phyloP scores from a whole-genome alignment of 2,329 filamentous ascomycete genomes.

The Septoria petroselini region DNA sequence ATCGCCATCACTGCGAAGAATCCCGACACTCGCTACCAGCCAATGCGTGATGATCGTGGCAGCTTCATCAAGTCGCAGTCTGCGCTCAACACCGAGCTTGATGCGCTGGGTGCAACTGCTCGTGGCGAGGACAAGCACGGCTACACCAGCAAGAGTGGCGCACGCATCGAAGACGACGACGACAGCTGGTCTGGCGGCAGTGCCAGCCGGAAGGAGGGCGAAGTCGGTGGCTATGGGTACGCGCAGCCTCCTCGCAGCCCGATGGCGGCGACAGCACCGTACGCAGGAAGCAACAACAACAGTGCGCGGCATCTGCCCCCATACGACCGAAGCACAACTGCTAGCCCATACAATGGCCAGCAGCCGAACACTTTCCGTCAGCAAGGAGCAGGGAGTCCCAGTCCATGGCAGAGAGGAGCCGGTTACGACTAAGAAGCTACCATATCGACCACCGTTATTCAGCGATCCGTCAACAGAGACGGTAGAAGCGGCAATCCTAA shows the following conservation, averaged over 20 bases:
- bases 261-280: slow-evolving; percentile 47
- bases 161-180: slow-evolving; percentile 68
- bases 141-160: slow-evolving; percentile 49
- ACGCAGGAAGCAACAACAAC: slow-evolving; percentile 42
- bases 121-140: slow-evolving; percentile 65
- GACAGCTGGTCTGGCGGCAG: slow-evolving; percentile 61
- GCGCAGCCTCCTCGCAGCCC: slow-evolving; percentile 49
- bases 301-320: slow-evolving; percentile 42
- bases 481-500: slow-evolving; percentile 25
- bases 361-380: slow-evolving; percentile 28
- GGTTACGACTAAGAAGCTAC: slow-evolving; percentile 54
- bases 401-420: slow-evolving; percentile 64
- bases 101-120: slow-evolving; percentile 83
- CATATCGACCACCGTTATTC: slow-evolving; percentile 20
- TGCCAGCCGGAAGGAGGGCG: slow-evolving; percentile 41
- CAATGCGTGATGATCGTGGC: slow-evolving; percentile 91
- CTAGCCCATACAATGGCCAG: slow-evolving; percentile 33
- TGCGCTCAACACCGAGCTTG: slow-evolving; percentile 81
- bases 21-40: slow-evolving; percentile 90
- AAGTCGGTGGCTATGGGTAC: slow-evolving; percentile 29
- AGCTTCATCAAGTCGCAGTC: slow-evolving; percentile 97
- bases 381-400: slow-evolving; percentile 47
- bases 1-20: slow-evolving; percentile 88
- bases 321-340: slow-evolving; percentile 37
- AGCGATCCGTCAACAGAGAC: slow-evolving; percentile 23